phyloP scores from a whole-genome alignment of 176 grass and related monocot genomes.

The Areca catechu region DNA sequence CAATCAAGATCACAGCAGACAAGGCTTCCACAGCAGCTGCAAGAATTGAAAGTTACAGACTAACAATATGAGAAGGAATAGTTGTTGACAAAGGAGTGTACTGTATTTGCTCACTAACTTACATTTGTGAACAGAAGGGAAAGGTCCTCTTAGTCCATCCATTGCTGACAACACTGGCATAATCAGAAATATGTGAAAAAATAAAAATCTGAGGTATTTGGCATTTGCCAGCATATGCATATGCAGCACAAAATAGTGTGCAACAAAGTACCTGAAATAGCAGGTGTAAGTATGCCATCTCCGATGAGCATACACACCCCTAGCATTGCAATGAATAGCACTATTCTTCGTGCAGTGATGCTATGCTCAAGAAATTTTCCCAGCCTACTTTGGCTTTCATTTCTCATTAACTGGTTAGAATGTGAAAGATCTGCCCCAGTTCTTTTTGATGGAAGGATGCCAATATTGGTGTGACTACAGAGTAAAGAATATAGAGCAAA shows the following conservation, averaged over 20 bases:
- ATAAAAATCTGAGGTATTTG: too few relatives aligned
- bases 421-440: slow-evolving; percentile 14
- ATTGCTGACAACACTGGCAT: slow-evolving; percentile 67
- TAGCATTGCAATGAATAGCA: slow-evolving; percentile 63
- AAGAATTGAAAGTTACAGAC: slow-evolving; percentile 11
- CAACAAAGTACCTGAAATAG: slow-evolving; percentile 52
- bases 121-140: slow-evolving; percentile 52
- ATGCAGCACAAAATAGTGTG: too few relatives aligned
- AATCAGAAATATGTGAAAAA: not conserved
- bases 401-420: slow-evolving; percentile 12
- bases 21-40: slow-evolving; percentile 52
- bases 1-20: slow-evolving; percentile 59
- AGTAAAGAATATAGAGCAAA: slow-evolving; percentile 74
- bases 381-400: slow-evolving; percentile 32
- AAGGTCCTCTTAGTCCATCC: slow-evolving; percentile 46
- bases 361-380: slow-evolving; percentile 62
- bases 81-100: slow-evolving; percentile 1
- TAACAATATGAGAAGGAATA: not conserved
- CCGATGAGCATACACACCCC: slow-evolving; percentile 87
- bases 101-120: slow-evolving; percentile 19
- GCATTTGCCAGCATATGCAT: too few relatives aligned
- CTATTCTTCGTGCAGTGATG: slow-evolving; percentile 51
- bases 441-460: slow-evolving; percentile 63
- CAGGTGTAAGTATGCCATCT: slow-evolving; percentile 83
- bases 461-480: slow-evolving; percentile 62